These are phyloP conservation scores for Taxawa tesnikishii DNA, from an alignment of 2,329 filamentous ascomycete genomes.

Conservation along the genomic window DNA sequence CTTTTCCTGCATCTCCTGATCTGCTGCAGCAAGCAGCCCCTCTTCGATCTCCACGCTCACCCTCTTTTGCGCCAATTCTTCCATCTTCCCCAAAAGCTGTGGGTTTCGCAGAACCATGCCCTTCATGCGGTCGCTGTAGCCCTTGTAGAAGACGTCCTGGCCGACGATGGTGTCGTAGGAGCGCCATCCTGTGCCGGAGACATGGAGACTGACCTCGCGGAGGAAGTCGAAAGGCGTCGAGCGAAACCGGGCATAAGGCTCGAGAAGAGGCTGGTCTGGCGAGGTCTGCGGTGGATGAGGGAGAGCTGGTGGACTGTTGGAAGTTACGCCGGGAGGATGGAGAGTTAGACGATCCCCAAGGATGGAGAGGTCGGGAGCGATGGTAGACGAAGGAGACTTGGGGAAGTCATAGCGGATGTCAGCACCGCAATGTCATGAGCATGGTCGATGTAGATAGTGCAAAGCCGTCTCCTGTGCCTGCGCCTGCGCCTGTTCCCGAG, in stretches of 20 bases:
- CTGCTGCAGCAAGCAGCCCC: conserved; percentile 47
- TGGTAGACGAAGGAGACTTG: conserved; percentile 5
- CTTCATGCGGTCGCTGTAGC: conserved; percentile 88
- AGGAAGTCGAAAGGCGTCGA: conserved; percentile 65
- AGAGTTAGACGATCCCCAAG: conserved; percentile 31
- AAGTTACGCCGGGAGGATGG: conserved; percentile 30
- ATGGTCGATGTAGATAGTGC: no score
- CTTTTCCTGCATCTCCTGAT: conserved; percentile 48
- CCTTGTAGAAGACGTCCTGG: conserved; percentile 83
- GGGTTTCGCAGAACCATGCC: conserved; percentile 60
- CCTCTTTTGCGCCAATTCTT: conserved; percentile 62
- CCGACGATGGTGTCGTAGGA: conserved; percentile 85
- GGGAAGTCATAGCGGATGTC: not conserved
- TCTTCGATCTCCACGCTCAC: conserved; percentile 66
- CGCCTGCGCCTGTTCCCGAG: no score
- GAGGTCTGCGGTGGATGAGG: conserved; percentile 3
- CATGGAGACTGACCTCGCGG: conserved; percentile 83
- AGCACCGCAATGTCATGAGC: no score
- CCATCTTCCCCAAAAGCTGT: conserved; percentile 62
- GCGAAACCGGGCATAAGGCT: conserved; percentile 79
- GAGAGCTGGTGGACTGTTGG: conserved; percentile 10
- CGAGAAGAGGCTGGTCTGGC: conserved; percentile 56
- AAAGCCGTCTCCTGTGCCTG: no score
- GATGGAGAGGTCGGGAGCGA: conserved; percentile 33
- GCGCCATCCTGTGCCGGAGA: conserved; percentile 89